A percentile compares a stretch with the other conserved stretches of the same genome.
Conservation (phyloP, 2,329 filamentous ascomycete species). For the Pyrenophora graminea region DNA sequence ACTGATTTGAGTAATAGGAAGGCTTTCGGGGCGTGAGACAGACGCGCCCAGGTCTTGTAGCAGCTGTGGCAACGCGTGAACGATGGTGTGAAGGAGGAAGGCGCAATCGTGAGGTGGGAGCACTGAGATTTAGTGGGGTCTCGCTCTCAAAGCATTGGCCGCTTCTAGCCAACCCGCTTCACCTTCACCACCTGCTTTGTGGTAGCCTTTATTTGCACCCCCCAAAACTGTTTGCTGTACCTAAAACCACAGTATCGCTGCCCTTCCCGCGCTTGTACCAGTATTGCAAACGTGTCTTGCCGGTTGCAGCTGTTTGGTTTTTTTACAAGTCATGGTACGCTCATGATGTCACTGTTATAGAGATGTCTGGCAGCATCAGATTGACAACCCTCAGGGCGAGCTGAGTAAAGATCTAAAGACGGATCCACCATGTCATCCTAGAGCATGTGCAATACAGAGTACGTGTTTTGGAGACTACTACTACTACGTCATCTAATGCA, state of each 20-base stretch:
- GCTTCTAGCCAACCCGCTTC: slow-evolving; percentile 22
- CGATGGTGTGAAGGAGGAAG: slow-evolving; percentile 20
- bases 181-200: slow-evolving; percentile 12
- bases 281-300: background rate
- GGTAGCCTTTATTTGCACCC: background rate
- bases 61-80: slow-evolving; percentile 32
- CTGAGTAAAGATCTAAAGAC: slow-evolving; percentile 72
- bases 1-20: slow-evolving; percentile 18
- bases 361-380: slow-evolving; percentile 1
- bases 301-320: slow-evolving; percentile 13
- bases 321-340: slow-evolving; percentile 32
- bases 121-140: slow-evolving; percentile 37
- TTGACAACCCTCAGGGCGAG: slow-evolving; percentile 41
- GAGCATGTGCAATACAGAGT: slow-evolving; percentile 93
- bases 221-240: slow-evolving; percentile 5
- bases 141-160: slow-evolving; percentile 28
- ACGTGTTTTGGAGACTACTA: slow-evolving; percentile 2
- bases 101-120: slow-evolving; percentile 32
- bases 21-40: slow-evolving; percentile 8
- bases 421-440: slow-evolving; percentile 81
- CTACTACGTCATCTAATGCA: slow-evolving; percentile 6
- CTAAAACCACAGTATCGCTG: background rate
- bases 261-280: background rate
- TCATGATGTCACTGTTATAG: slow-evolving; percentile 31
- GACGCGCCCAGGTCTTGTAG: slow-evolving; percentile 25